A percentile compares a stretch with the other conserved stretches of the same genome.
Evolutionary conservation across 1,284 basidiomycete genomes (phyloP).

Genomic region (Ceratobasidium sp.): DNA sequence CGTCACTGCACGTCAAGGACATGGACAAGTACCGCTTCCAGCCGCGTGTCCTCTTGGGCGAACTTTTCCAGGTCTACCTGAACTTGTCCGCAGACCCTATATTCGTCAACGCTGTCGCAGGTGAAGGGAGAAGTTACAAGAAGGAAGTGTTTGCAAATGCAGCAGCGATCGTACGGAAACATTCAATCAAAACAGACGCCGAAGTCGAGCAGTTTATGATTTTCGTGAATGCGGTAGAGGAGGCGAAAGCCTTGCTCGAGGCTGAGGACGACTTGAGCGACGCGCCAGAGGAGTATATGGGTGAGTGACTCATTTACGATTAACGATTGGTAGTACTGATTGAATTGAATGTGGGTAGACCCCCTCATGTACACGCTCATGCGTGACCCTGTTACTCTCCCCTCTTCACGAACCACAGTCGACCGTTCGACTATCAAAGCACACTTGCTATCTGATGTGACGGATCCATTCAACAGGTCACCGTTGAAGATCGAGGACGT

Average conservation of each 20-base stretch:
- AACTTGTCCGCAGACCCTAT: slow-evolving; percentile 84
- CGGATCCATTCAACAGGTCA: slow-evolving; percentile 89
- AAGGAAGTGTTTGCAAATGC: slow-evolving; percentile 88
- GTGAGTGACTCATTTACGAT: slow-evolving; percentile 59
- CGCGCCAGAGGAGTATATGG: slow-evolving; percentile 94
- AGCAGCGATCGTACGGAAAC: slow-evolving; percentile 72
- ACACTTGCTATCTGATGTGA: slow-evolving; percentile 89
- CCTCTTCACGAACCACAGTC: slow-evolving; percentile 81
- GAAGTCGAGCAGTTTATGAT: slow-evolving; percentile 80
- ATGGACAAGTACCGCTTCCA: slow-evolving; percentile 92
- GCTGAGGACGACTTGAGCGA: slow-evolving; percentile 95
- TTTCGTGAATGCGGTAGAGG: slow-evolving; percentile 88
- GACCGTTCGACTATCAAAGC: slow-evolving; percentile 97
- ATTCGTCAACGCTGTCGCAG: slow-evolving; percentile 91
- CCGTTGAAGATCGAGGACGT: slow-evolving; percentile 85
- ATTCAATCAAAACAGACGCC: slow-evolving; percentile 78
- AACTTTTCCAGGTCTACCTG: slow-evolving; percentile 91
- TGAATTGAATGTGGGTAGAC: too few relatives aligned
- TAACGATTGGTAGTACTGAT: background rate
- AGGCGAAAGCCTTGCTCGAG: slow-evolving; percentile 77
- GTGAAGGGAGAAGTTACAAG: slow-evolving; percentile 91
- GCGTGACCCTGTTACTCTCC: slow-evolving; percentile 94
- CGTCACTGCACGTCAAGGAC: slow-evolving; percentile 86
- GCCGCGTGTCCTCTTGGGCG: slow-evolving; percentile 83
- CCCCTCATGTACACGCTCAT: slow-evolving; percentile 94